A percentile compares a stretch with the other conserved stretches of the same genome.
Conservation (phyloP, 1,284 basidiomycete genomes). For the Pseudozyma thailandica region DNA sequence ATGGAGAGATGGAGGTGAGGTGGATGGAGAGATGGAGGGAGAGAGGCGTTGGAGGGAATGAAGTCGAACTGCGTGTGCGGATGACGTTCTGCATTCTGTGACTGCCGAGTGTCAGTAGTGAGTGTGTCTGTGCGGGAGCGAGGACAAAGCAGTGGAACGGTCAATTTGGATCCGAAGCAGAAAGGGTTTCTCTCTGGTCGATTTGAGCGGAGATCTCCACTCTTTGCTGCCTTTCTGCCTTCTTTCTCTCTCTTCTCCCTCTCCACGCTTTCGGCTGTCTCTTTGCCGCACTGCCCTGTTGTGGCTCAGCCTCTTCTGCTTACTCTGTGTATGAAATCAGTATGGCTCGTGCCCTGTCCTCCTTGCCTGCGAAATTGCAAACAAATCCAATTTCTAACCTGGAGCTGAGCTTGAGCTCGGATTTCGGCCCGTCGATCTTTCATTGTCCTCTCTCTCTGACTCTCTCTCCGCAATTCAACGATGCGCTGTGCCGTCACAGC, state of each 20-base stretch:
- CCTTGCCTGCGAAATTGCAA: background rate
- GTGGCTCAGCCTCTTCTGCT: background rate
- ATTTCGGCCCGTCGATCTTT: constrained; percentile 1
- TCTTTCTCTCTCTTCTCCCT: too few relatives aligned
- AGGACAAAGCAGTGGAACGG: background rate
- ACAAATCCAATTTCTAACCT: background rate
- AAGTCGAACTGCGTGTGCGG: too few relatives aligned
- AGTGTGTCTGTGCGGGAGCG: background rate
- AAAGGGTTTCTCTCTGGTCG: background rate
- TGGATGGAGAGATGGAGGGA: background rate
- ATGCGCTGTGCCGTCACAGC: constrained; percentile 4
- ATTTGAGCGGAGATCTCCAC: constrained; percentile 1
- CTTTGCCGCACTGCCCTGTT: background rate
- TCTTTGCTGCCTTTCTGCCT: too few relatives aligned
- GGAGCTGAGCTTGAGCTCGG: background rate
- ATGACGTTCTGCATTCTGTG: too few relatives aligned
- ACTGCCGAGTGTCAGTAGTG: background rate
- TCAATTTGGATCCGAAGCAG: background rate
- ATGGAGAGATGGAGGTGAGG: background rate
- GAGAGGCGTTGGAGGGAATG: background rate
- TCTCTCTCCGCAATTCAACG: background rate
- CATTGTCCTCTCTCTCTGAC: background rate
- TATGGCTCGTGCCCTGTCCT: constrained; percentile 2
- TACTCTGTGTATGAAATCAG: background rate
- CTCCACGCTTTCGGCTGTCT: too few relatives aligned